Evolutionary conservation across 2,329 filamentous ascomycete species (phyloP).

Genomic region (Dothiorella sarmentorum): DNA sequence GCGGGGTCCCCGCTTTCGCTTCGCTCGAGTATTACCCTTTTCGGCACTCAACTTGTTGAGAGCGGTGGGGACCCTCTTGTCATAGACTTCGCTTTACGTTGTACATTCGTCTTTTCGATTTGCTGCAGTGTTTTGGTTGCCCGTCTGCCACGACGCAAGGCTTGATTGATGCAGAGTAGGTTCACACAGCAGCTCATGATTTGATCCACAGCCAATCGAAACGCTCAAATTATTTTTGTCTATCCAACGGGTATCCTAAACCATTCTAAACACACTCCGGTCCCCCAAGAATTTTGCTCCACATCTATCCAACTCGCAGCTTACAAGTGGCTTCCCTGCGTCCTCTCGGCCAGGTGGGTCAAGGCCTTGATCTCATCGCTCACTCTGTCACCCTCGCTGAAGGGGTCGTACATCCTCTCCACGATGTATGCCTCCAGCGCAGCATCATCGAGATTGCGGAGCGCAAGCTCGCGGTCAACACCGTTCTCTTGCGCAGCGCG

Average conservation of each 20-base stretch:
- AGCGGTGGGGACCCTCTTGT: neutral
- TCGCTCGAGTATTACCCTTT: neutral
- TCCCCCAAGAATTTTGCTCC: neutral
- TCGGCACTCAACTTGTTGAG: slow-evolving; percentile 12
- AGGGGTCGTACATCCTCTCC: slow-evolving; percentile 51
- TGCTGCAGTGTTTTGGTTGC: neutral
- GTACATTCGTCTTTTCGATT: neutral
- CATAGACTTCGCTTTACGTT: neutral
- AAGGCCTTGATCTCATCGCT: slow-evolving; percentile 32
- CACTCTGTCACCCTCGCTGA: slow-evolving; percentile 43
- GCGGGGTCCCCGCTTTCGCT: neutral
- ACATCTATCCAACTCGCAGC: neutral
- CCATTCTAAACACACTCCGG: slow-evolving; percentile 7
- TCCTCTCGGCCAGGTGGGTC: neutral
- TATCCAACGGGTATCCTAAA: slow-evolving; percentile 8
- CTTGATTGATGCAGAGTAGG: neutral
- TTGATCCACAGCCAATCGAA: neutral
- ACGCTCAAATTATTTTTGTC: slow-evolving; percentile 8
- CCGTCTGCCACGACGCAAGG: neutral
- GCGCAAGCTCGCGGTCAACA: slow-evolving; percentile 51
- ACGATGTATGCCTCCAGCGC: slow-evolving; percentile 66
- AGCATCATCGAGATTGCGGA: slow-evolving; percentile 65
- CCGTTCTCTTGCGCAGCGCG: slow-evolving; percentile 81
- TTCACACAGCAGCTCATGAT: neutral
- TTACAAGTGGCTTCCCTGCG: slow-evolving; percentile 14